Percentiles rank a stretch among this genome's conserved stretches.
These are phyloP conservation scores for Guillardia theta DNA, from an alignment of 78 protist species.

Conservation along the genomic window DNA sequence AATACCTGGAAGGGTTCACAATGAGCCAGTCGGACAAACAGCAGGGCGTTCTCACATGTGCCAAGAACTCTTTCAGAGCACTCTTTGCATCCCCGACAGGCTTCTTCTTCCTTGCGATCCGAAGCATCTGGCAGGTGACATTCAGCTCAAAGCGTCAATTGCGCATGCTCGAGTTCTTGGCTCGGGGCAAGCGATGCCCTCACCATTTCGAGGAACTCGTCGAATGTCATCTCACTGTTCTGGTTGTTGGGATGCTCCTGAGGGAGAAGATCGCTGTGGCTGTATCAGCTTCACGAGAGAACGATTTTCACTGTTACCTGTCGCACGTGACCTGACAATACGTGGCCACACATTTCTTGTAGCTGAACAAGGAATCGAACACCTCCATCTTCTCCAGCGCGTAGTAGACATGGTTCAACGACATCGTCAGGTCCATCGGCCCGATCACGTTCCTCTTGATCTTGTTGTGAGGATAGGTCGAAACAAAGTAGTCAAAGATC, in stretches of 20 bases:
- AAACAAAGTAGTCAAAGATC: not conserved
- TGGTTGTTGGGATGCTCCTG: not conserved
- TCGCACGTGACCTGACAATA: not conserved
- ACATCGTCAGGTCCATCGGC: not conserved
- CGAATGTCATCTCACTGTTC: not conserved
- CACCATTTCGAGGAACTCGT: not conserved
- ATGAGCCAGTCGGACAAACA: too few relatives aligned
- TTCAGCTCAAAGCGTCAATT: too few relatives aligned
- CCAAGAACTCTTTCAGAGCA: too few relatives aligned
- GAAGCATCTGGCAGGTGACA: too few relatives aligned
- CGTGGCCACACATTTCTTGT: not conserved
- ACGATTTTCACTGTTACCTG: too few relatives aligned
- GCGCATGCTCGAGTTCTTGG: too few relatives aligned
- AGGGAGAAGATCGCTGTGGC: not conserved
- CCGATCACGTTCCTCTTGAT: not conserved
- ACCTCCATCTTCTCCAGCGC: not conserved
- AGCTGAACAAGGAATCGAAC: not conserved
- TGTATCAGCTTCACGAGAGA: too few relatives aligned
- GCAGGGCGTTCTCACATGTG: too few relatives aligned
- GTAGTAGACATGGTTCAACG: not conserved
- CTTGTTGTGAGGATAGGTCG: not conserved
- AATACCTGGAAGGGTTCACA: too few relatives aligned
- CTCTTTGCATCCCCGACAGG: too few relatives aligned
- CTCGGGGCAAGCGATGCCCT: too few relatives aligned
- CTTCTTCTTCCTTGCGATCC: too few relatives aligned